Conservation (phyloP, 23 red algal genomes). For the Gracilaria domingensis region DNA sequence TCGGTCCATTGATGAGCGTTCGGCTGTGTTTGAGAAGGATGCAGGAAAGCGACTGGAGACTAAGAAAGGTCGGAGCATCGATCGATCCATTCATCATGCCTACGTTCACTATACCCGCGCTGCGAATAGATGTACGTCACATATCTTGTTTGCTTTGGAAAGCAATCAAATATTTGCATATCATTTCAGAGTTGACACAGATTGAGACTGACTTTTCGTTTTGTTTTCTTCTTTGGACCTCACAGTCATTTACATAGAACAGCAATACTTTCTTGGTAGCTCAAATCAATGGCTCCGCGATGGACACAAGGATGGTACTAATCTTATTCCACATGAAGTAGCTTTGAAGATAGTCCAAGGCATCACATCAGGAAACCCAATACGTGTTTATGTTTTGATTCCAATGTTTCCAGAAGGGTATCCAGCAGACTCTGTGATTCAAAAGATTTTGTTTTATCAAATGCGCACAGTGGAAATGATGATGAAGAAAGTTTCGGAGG, state of each 20-base stretch:
- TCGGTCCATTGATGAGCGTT: constrained; percentile 75
- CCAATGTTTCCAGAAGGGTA: constrained; percentile 77
- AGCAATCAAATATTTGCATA: background rate
- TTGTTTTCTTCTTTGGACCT: background rate
- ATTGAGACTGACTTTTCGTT: background rate
- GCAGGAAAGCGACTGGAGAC: constrained; percentile 50
- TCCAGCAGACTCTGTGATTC: constrained; percentile 50
- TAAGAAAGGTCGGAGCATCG: constrained; percentile 71
- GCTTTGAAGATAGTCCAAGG: constrained; percentile 61
- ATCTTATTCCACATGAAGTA: constrained; percentile 71
- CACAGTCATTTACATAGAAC: constrained; percentile 72
- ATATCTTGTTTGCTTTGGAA: background rate
- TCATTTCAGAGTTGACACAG: background rate
- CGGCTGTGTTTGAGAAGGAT: constrained; percentile 52
- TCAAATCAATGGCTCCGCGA: constrained; percentile 72
- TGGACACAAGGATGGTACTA: constrained; percentile 68
- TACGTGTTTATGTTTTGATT: constrained; percentile 67
- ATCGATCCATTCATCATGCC: constrained; percentile 70
- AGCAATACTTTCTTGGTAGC: constrained; percentile 80
- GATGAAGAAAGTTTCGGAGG: constrained; percentile 56
- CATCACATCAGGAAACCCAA: constrained; percentile 55
- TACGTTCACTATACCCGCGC: constrained; percentile 79
- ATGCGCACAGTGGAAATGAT: constrained; percentile 81
- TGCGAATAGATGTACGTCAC: constrained; percentile 62
- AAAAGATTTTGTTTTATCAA: constrained; percentile 79